phyloP scores from a whole-genome alignment of 1,284 basidiomycete genomes.

The Ceratobasidium sp. region DNA sequence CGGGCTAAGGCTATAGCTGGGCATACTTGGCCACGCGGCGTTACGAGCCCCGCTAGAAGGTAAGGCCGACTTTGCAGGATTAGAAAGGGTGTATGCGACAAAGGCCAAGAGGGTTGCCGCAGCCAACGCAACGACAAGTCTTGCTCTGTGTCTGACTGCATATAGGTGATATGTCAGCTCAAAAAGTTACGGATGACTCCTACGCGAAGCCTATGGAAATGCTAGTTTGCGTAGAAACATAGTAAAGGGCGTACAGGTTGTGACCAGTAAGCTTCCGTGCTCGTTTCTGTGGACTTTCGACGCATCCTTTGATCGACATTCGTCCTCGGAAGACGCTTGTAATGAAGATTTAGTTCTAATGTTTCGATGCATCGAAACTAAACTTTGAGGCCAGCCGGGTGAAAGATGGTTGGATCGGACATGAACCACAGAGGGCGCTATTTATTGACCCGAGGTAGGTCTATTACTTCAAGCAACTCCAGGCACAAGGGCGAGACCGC shows the following conservation, averaged over 20 bases:
- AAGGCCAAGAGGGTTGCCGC: constrained; percentile 6
- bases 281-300: background rate
- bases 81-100: constrained; percentile 7
- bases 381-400: too few species aligned
- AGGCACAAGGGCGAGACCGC: too few species aligned
- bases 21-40: background rate
- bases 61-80: background rate
- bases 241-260: background rate
- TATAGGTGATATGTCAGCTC: too few species aligned
- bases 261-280: background rate
- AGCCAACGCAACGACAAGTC: background rate
- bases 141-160: background rate
- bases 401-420: too few species aligned
- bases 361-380: too few species aligned
- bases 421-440: too few species aligned
- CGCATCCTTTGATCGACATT: background rate
- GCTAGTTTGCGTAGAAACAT: background rate
- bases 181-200: too few species aligned
- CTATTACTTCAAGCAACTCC: too few species aligned
- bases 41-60: background rate
- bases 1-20: constrained; percentile 2
- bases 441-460: too few species aligned
- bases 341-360: too few species aligned
- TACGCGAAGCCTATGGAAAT: too few species aligned
- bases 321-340: background rate